phyloP scores from a whole-genome alignment of 768 basidiomycete species.

The Mycena vulgaris region DNA sequence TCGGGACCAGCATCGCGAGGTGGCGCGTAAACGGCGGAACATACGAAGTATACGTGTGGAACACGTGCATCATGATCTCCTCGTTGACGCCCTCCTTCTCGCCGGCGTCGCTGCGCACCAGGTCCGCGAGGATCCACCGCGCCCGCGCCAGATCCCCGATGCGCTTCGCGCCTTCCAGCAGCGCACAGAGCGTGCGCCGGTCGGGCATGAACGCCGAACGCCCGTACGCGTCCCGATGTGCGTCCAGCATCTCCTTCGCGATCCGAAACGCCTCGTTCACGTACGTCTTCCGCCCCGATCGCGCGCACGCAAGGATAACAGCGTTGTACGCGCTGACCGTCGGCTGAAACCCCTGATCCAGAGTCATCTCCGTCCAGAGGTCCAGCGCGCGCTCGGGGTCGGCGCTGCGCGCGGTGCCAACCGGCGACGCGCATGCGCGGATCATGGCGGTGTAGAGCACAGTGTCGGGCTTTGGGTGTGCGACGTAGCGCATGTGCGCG shows the following conservation, averaged over 20 bases:
- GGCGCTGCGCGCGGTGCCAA: constrained; percentile 62
- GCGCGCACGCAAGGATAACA: constrained; percentile 85
- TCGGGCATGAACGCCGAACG: constrained; percentile 73
- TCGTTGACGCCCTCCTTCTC: constrained; percentile 65
- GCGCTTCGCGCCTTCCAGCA: constrained; percentile 93
- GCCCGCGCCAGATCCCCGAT: constrained; percentile 86
- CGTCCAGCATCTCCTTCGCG: constrained; percentile 89
- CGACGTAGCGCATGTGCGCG: constrained; percentile 95
- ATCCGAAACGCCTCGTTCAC: constrained; percentile 89
- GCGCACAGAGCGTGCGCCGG: constrained; percentile 79
- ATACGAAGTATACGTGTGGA: constrained; percentile 91
- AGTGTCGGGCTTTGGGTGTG: constrained; percentile 85
- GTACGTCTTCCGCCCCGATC: constrained; percentile 72
- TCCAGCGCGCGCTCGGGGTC: constrained; percentile 95
- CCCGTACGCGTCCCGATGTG: constrained; percentile 76
- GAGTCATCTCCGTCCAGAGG: constrained; percentile 93
- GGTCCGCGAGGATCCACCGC: constrained; percentile 93
- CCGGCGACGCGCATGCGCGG: constrained; percentile 78
- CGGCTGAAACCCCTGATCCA: constrained; percentile 75
- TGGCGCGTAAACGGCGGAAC: constrained; percentile 75
- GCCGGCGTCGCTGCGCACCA: constrained; percentile 63
- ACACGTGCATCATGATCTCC: constrained; percentile 84
- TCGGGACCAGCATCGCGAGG: constrained; percentile 60
- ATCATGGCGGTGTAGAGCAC: constrained; percentile 90
- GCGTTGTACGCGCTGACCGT: constrained; percentile 84